These are phyloP conservation scores for Microdochium nivale DNA, from an alignment of 2,329 filamentous ascomycete species.

Conservation along the genomic window DNA sequence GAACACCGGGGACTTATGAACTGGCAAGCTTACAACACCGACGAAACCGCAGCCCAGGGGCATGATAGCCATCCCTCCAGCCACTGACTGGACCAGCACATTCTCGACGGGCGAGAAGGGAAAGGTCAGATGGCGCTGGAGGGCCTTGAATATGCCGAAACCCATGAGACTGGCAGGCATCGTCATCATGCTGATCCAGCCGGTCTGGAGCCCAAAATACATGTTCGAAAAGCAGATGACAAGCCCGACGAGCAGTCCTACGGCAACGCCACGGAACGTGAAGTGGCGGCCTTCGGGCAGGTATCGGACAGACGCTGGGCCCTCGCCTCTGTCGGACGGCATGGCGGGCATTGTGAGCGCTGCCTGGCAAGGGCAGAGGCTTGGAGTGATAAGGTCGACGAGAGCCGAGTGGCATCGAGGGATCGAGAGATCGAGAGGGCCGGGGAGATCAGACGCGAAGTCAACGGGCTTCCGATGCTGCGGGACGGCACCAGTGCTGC, in stretches of 20 bases:
- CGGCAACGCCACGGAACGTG: conserved; percentile 70
- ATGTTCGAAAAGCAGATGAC: conserved; percentile 96
- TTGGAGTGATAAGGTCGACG: not conserved
- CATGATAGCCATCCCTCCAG: conserved; percentile 93
- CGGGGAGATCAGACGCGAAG: not conserved
- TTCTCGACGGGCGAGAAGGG: conserved; percentile 95
- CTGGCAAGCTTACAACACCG: conserved; percentile 52
- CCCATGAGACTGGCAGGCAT: conserved; percentile 94
- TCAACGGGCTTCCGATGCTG: not conserved
- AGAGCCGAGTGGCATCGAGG: no score
- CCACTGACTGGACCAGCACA: conserved; percentile 91
- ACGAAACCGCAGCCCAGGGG: conserved; percentile 93
- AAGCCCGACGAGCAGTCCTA: conserved; percentile 76
- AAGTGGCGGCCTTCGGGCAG: conserved; percentile 57
- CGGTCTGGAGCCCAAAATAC: conserved; percentile 94
- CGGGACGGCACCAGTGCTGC: not conserved
- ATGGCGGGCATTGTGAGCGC: not conserved
- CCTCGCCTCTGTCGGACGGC: not conserved
- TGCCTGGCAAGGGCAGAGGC: not conserved
- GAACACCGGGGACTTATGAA: not conserved
- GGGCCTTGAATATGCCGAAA: conserved; percentile 82
- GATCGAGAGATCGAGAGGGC: not conserved
- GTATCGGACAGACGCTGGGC: conserved; percentile 7
- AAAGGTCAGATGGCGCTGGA: conserved; percentile 62
- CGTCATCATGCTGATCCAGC: conserved; percentile 72